Evolutionary conservation across 2,329 filamentous ascomycete genomes (phyloP).

Genomic region (Pseudocercospora ulei): DNA sequence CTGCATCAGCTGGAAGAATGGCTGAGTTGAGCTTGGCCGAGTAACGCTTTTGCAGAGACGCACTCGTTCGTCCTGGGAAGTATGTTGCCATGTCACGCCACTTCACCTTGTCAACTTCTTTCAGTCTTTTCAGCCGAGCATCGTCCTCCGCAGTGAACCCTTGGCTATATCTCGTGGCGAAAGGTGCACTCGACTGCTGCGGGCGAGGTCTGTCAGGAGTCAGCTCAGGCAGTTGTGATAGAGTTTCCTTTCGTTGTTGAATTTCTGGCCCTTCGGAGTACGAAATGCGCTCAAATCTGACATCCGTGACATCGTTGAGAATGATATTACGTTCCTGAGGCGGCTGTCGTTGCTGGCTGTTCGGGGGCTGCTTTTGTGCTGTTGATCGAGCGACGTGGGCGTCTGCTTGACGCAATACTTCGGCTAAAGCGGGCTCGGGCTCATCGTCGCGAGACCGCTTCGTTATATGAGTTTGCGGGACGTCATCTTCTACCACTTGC

Average conservation of each 20-base stretch:
- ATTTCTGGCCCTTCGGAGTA: constrained; percentile 13
- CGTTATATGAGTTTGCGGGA: background rate
- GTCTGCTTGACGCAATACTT: background rate
- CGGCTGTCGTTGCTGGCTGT: background rate
- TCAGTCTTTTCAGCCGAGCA: constrained; percentile 35
- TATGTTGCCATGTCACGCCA: constrained; percentile 35
- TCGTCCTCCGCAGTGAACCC: constrained; percentile 30
- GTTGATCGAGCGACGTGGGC: too few species aligned
- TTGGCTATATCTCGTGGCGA: constrained; percentile 5
- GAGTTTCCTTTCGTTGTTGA: background rate
- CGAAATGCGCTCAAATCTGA: constrained; percentile 8
- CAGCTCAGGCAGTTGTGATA: background rate
- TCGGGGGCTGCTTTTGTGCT: background rate
- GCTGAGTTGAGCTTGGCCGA: constrained; percentile 15
- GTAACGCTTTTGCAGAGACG: constrained; percentile 28
- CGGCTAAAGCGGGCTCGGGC: background rate
- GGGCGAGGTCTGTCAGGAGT: background rate
- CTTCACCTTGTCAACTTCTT: constrained; percentile 34
- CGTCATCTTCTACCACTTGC: background rate
- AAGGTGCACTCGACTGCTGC: background rate
- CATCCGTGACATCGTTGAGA: constrained; percentile 9
- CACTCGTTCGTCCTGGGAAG: constrained; percentile 31
- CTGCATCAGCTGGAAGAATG: background rate
- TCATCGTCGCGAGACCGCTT: background rate
- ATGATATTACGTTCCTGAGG: background rate